Percentiles rank a stretch among this genome's conserved stretches.
These are phyloP conservation scores for Macrotyloma uniflorum DNA, from an alignment of 306 rosid species.

Conservation along the genomic window DNA sequence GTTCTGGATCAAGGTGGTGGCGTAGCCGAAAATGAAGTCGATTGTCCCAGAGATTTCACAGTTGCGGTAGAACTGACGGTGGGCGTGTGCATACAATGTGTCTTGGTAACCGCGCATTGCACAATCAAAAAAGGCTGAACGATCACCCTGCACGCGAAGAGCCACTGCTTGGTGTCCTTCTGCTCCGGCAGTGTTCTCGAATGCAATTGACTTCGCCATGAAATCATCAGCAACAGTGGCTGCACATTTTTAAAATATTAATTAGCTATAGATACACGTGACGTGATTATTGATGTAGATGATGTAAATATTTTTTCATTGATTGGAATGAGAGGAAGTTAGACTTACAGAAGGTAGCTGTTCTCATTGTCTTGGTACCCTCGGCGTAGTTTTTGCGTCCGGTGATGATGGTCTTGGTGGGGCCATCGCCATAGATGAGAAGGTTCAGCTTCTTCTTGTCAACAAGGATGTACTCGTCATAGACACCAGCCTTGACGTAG, in stretches of 20 bases:
- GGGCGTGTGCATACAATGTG: constrained; percentile 54
- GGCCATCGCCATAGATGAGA: constrained; percentile 73
- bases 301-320: too few species aligned
- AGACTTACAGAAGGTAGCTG: constrained; percentile 58
- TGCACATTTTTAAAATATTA: background rate
- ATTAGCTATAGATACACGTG: too few species aligned
- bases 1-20: constrained; percentile 55
- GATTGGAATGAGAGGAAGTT: background rate
- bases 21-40: constrained; percentile 70
- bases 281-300: too few species aligned
- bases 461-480: constrained; percentile 49
- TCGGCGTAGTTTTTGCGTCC: constrained; percentile 47
- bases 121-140: constrained; percentile 53
- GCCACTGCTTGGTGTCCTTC: constrained; percentile 77
- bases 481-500: constrained; percentile 70
- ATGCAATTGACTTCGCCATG: constrained; percentile 57
- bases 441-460: constrained; percentile 40
- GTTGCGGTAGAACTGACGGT: constrained; percentile 68
- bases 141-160: constrained; percentile 55
- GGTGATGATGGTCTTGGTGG: constrained; percentile 60
- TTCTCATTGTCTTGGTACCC: constrained; percentile 46
- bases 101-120: constrained; percentile 68
- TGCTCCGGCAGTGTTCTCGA: constrained; percentile 71
- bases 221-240: constrained; percentile 46
- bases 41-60: constrained; percentile 72